Evolutionary conservation across 257 asterid species (phyloP).

Genomic region (Nicotiana paniculata): DNA sequence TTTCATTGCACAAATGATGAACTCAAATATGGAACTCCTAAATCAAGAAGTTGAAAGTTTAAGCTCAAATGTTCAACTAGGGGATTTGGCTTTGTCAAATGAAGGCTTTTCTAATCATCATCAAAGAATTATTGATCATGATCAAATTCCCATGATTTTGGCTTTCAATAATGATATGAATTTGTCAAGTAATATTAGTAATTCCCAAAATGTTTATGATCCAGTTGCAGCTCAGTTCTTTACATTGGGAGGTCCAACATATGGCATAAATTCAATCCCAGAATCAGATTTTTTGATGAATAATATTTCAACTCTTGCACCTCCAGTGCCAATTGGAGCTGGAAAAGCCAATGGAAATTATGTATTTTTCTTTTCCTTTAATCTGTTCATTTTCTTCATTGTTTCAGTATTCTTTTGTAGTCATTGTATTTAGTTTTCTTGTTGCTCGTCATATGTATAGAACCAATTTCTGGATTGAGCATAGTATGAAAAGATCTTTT

Average conservation of each 20-base stretch:
- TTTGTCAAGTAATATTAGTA: conserved; percentile 13
- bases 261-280: conserved; percentile 11
- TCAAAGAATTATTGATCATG: conserved; percentile 10
- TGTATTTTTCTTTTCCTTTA: background rate
- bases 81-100: conserved; percentile 19
- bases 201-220: conserved; percentile 15
- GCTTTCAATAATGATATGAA: conserved; percentile 26
- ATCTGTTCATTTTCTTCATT: too few relatives aligned
- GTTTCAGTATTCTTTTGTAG: too few relatives aligned
- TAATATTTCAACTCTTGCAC: background rate
- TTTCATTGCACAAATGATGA: conserved; percentile 24
- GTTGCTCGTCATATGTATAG: too few relatives aligned
- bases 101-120: conserved; percentile 28
- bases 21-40: conserved; percentile 26
- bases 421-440: too few relatives aligned
- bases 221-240: conserved; percentile 29
- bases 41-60: conserved; percentile 28
- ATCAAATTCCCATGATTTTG: conserved; percentile 4
- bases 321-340: background rate
- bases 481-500: too few relatives aligned
- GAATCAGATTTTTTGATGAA: conserved; percentile 26
- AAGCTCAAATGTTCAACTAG: conserved; percentile 26
- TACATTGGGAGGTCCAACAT: conserved; percentile 19
- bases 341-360: conserved; percentile 1
- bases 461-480: too few relatives aligned